Percentiles rank a stretch among this genome's conserved stretches.
Conservation (phyloP, 116 monocot species). For the Trichopus zeylanicus region DNA sequence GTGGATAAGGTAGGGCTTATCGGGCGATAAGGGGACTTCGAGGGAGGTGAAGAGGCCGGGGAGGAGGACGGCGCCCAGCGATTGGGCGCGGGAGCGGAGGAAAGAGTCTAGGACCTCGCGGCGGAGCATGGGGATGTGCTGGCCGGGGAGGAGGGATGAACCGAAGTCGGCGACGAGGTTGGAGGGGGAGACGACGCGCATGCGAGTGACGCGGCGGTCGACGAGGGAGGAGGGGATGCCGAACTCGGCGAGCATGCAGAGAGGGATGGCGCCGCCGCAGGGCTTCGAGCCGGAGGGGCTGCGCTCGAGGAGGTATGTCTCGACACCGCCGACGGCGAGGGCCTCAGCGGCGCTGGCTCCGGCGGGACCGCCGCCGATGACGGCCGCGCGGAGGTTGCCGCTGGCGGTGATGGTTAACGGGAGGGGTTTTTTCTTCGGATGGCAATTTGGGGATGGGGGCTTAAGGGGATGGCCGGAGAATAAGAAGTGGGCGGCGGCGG, state of each 20-base stretch:
- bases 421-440: neutral
- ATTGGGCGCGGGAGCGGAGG: slow-evolving; percentile 62
- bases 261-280: slow-evolving; percentile 94
- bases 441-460: neutral
- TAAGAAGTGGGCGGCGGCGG: slow-evolving; percentile 10
- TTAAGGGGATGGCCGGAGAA: slow-evolving; percentile 14
- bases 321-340: slow-evolving; percentile 45
- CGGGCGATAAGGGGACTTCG: slow-evolving; percentile 21
- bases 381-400: slow-evolving; percentile 61
- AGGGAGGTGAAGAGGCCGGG: slow-evolving; percentile 56
- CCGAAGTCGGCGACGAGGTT: slow-evolving; percentile 75
- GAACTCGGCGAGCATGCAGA: slow-evolving; percentile 94
- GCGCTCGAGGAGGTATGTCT: slow-evolving; percentile 82
- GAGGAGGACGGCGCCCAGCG: slow-evolving; percentile 50
- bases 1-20: slow-evolving; percentile 46
- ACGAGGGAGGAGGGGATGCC: slow-evolving; percentile 54
- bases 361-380: slow-evolving; percentile 86
- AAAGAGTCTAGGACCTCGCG: slow-evolving; percentile 92
- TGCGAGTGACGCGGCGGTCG: slow-evolving; percentile 78
- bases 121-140: slow-evolving; percentile 94
- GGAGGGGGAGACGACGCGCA: slow-evolving; percentile 88
- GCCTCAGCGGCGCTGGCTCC: slow-evolving; percentile 74
- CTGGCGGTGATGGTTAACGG: slow-evolving; percentile 1
- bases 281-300: slow-evolving; percentile 76
- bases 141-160: slow-evolving; percentile 41